Base-by-base conservation (phyloP, 805 yeast species). In the Sugiyamaella valdiviana region DNA sequence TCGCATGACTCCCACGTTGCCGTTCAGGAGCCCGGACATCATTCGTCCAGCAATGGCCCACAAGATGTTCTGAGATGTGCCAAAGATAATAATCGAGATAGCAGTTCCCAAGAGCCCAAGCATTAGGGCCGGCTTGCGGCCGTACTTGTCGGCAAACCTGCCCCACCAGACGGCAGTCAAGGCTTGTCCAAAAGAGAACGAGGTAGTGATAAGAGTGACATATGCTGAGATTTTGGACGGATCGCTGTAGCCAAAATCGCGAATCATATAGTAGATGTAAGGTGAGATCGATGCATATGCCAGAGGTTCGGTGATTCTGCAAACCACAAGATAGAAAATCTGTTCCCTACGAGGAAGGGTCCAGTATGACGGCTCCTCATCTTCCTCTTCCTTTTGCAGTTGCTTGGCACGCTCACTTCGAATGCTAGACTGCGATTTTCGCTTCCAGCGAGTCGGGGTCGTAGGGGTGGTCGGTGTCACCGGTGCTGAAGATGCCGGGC, bases 221-320 rank as follows among this genome's bases (percentile, higher is more conserved):
- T 26, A 76, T 59, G 50, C 52, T 2, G 61, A 50, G 43, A 58
- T 57, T 17, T 44, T 51, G 19, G 57, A 36, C 12, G 61, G 59
- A 19, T 54, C 56, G 14, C 40, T 44, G 41, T 56, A 57, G 2
- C 75, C 74, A 60, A 79, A 80, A 54, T 78, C 83, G 44, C 77
- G 61, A 9, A 80, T 77, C 83, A 80, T 77, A 62, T 76, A 80
- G 60, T 77, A 80, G 29, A 79, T 73, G 58, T 80, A 80, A 2
- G 86, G 85, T 53, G 79, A 77, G 22, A 79, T 61, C 2, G 83
- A 78, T 2, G 83, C 74, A 63, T 79, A 80, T 2, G 84, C 79
- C 32, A 80, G 69, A 1, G 86, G 85, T 59, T 80, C 85, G 6
- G 78, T 68, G 49, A 80, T 71, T 48, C 85, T 64, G 41, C 57